A percentile compares a stretch with the other conserved stretches of the same genome.
phyloP scores from a whole-genome alignment of 2,329 filamentous ascomycete genomes.

The Trichoderma oligosporum region DNA sequence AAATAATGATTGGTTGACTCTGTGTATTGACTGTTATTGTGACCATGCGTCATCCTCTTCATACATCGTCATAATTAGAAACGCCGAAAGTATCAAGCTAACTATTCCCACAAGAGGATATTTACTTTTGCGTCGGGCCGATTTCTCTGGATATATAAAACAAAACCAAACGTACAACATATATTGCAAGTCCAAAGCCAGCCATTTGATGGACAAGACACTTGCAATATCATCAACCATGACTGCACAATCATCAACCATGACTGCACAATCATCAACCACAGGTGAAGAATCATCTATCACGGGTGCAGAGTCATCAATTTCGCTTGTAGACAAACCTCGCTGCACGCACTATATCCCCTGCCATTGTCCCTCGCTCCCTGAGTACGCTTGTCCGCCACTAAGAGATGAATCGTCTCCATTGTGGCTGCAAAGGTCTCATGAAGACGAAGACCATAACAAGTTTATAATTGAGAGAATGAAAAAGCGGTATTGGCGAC shows the following conservation, averaged over 20 bases:
- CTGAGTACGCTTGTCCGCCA: constrained; percentile 5
- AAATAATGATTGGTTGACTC: no score
- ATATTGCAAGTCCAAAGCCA: background rate
- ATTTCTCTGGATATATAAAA: constrained; percentile 5
- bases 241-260: background rate
- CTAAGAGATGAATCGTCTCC: constrained; percentile 2
- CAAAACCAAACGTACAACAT: background rate
- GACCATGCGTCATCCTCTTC: no score
- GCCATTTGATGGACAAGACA: background rate
- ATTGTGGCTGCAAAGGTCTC: constrained; percentile 3
- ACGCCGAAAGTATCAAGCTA: constrained; percentile 1
- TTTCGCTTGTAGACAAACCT: constrained; percentile 2
- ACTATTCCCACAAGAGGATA: background rate
- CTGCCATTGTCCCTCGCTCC: constrained; percentile 9
- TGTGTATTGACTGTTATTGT: no score
- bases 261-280: background rate
- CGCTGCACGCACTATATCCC: constrained; percentile 14
- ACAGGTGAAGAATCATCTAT: background rate
- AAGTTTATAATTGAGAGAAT: background rate
- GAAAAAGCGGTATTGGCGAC: background rate
- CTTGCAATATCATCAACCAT: background rate
- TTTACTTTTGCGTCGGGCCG: constrained; percentile 6
- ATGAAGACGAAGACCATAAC: constrained; percentile 8
- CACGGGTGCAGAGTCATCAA: background rate
- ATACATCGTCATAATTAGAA: constrained; percentile 4